Evolutionary conservation across 2,329 filamentous ascomycete species (phyloP), one percentile per base, ranked within the genome.

Genomic region (Colletotrichum magnum): DNA sequence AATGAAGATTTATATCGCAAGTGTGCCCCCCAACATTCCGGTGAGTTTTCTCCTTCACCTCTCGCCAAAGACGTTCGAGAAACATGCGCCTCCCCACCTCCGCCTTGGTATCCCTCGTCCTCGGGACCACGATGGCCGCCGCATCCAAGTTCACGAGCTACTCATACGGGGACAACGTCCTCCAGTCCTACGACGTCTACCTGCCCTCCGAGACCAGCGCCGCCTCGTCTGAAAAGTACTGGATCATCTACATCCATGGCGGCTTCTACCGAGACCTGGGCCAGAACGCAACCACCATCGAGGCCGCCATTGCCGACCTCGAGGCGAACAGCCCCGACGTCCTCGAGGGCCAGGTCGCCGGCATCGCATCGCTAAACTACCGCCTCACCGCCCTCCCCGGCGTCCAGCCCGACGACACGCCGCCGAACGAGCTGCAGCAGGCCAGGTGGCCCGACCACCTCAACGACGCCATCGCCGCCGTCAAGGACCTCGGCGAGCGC

Each of bases 231-330:
- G 15, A 65, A 10, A 68, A 68, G 41, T 54, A 65, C 61, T 68
- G 65, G 65, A 50, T 68, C 2, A 48, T 65, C 16, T 68, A 57
- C 47, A 28, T 68, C 9, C 65, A 68, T 28, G 65, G 65, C 4
- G 65, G 65, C 3, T 68, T 68, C 41, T 68, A 65, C 50, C 65
- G 65, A 13, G 61, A 68, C 61, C 54, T 68, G n/a, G 54, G 61
- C 21, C 54, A 65, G 21, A 65, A 65, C n/a, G 21, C 65, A 9
- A 68, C 65, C 3, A 43, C 52, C 48, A 18, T 68, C 21, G 28
- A 58, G 10, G 53, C 65, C 6, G 65, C 54, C 41, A 59, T 68
- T 10, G 48, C 61, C 41, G 52, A 53, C 3, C 61, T 68, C 16
- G 61, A 65, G 15, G 54, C 54, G 3, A 56, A 68, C 54, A 65